These are phyloP conservation scores for Periconia macrospinosa DNA, from an alignment of 2,329 filamentous ascomycete species.

Conservation along the genomic window DNA sequence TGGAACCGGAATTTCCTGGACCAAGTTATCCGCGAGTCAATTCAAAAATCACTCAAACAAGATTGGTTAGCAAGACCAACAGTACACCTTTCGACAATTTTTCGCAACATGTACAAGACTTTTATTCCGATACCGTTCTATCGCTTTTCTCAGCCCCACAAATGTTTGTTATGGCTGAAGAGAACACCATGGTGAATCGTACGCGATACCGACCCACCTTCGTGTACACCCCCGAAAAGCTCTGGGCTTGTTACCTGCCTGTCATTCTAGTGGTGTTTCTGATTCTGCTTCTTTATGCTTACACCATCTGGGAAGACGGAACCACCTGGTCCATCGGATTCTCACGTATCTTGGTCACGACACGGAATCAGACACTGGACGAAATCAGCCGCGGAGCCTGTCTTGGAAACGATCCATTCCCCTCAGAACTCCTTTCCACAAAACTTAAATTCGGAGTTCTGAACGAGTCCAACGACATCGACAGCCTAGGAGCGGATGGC, in stretches of 20 bases:
- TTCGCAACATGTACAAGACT: constrained; percentile 21
- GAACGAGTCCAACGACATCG: constrained; percentile 26
- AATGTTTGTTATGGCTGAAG: constrained; percentile 26
- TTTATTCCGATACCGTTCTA: constrained; percentile 39
- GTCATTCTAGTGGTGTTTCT: constrained; percentile 33
- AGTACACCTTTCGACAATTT: constrained; percentile 29
- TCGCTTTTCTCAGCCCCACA: constrained; percentile 39
- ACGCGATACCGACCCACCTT: constrained; percentile 32
- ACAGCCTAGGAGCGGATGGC: constrained; percentile 22
- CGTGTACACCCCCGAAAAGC: constrained; percentile 28
- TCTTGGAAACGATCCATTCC: constrained; percentile 45
- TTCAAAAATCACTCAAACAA: constrained; percentile 46
- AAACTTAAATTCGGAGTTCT: constrained; percentile 43
- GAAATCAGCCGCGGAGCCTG: constrained; percentile 45
- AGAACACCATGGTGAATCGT: constrained; percentile 20
- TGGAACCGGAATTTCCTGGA: constrained; percentile 29
- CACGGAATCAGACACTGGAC: constrained; percentile 38
- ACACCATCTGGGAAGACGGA: constrained; percentile 38
- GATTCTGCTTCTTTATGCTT: constrained; percentile 29
- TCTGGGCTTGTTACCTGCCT: constrained; percentile 39
- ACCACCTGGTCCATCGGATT: constrained; percentile 39
- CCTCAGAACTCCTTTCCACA: constrained; percentile 40
- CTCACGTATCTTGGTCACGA: constrained; percentile 38
- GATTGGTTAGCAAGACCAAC: constrained; percentile 43
- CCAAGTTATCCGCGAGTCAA: constrained; percentile 28